Conservation (phyloP, 768 basidiomycete species). For the Fomitopsis pulvina region DNA sequence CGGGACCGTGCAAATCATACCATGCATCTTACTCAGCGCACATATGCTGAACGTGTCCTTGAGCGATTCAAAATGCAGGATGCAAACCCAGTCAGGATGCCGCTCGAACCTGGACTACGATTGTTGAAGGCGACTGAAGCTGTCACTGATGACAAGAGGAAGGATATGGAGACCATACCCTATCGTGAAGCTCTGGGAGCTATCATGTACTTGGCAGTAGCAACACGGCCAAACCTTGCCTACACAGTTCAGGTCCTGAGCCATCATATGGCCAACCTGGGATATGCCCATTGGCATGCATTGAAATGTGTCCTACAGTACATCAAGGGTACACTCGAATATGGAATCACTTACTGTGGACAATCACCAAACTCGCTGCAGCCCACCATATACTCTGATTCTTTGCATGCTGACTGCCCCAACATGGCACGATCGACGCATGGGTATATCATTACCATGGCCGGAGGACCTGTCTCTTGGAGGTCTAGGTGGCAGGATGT, state of each 20-base stretch:
- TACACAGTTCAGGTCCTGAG: constrained; percentile 5
- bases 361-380: neutral
- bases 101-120: constrained; percentile 9
- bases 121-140: constrained; percentile 2
- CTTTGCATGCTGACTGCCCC: neutral
- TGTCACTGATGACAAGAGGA: neutral
- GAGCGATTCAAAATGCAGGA: constrained; percentile 18
- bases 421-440: constrained; percentile 15
- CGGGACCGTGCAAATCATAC: no score
- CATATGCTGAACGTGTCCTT: constrained; percentile 16
- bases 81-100: constrained; percentile 16
- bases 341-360: constrained; percentile 3
- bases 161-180: constrained; percentile 1
- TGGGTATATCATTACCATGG: constrained; percentile 25
- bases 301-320: constrained; percentile 20
- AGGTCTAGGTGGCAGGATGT: constrained; percentile 30
- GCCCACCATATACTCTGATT: neutral
- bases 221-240: constrained; percentile 8
- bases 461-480: constrained; percentile 34
- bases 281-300: constrained; percentile 17
- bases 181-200: constrained; percentile 4
- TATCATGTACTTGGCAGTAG: no score
- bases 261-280: constrained; percentile 13
- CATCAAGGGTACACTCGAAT: constrained; percentile 19
- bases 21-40: no score